Conservation (phyloP, 2,329 filamentous ascomycete genomes). For the Talaromyces sp. region DNA sequence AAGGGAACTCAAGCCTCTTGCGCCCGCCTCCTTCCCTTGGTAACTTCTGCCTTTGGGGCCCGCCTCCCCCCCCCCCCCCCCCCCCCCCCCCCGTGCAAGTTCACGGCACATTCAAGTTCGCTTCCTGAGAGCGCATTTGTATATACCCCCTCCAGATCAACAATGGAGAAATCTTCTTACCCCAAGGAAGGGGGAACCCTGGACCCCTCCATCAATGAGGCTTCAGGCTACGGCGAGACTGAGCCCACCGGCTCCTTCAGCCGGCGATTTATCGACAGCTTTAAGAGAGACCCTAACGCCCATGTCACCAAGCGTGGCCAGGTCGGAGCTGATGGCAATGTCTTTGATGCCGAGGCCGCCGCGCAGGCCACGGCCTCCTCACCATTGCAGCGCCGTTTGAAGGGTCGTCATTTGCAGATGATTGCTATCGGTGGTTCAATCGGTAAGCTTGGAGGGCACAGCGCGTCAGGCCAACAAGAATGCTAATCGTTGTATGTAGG, state of each 20-base stretch:
- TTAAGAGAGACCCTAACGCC: slow-evolving; percentile 41
- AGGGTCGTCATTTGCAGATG: slow-evolving; percentile 88
- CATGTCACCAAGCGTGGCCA: slow-evolving; percentile 23
- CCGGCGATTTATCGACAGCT: slow-evolving; percentile 35
- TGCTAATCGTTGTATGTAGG: slow-evolving; percentile 39
- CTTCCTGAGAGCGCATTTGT: neutral
- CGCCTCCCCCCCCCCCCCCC: neutral
- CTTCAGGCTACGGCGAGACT: slow-evolving; percentile 26
- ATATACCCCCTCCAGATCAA: neutral
- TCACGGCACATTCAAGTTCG: neutral
- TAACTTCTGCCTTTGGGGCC: too few species aligned
- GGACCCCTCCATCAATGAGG: slow-evolving; percentile 18
- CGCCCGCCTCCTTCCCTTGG: neutral
- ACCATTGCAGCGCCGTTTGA: slow-evolving; percentile 69
- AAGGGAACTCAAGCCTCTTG: neutral
- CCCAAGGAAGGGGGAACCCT: slow-evolving; percentile 13
- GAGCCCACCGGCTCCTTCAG: slow-evolving; percentile 18
- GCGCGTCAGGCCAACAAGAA: neutral
- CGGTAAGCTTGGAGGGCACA: slow-evolving; percentile 40
- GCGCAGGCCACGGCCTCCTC: slow-evolving; percentile 62
- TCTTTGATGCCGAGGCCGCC: slow-evolving; percentile 59
- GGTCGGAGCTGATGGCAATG: slow-evolving; percentile 48
- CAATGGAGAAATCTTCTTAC: slow-evolving; percentile 29
- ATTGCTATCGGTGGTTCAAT: slow-evolving; percentile 94
- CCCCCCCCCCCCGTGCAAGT: neutral